phyloP scores from a whole-genome alignment of 805 yeast species.

The Lipomyces anomalus region DNA sequence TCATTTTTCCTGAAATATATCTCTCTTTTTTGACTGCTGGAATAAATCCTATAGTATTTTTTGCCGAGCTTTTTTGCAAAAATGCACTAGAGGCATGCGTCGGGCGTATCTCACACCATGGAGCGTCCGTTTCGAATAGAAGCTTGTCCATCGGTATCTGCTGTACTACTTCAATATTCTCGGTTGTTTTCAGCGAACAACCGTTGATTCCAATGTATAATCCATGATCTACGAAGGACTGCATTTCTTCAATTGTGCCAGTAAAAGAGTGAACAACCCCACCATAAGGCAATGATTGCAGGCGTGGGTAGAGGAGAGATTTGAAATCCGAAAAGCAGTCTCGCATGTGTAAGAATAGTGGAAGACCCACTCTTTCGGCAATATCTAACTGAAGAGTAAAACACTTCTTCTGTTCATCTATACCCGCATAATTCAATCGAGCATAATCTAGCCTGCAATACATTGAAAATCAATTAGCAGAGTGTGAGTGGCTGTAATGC shows the following conservation, averaged over 20 bases:
- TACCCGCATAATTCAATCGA: slow-evolving; percentile 68
- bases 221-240: slow-evolving; percentile 50
- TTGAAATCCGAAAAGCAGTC: slow-evolving; percentile 77
- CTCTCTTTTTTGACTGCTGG: slow-evolving; percentile 57
- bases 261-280: slow-evolving; percentile 97
- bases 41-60: not conserved
- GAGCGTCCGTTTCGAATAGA: slow-evolving; percentile 82
- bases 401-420: slow-evolving; percentile 57
- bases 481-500: not conserved
- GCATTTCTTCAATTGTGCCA: slow-evolving; percentile 64
- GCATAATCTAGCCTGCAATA: slow-evolving; percentile 68
- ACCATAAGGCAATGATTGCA: slow-evolving; percentile 42
- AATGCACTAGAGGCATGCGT: slow-evolving; percentile 68
- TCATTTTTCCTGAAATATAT: slow-evolving; percentile 41
- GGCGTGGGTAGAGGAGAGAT: slow-evolving; percentile 54
- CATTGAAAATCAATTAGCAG: not conserved
- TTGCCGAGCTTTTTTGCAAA: slow-evolving; percentile 34
- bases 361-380: slow-evolving; percentile 50
- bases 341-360: slow-evolving; percentile 87
- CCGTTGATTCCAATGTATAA: slow-evolving; percentile 84
- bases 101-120: slow-evolving; percentile 94
- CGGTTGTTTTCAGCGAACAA: slow-evolving; percentile 77
- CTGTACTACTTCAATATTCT: slow-evolving; percentile 60
- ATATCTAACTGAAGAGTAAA: slow-evolving; percentile 71
- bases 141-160: slow-evolving; percentile 64